These are phyloP conservation scores for Posidonia oceanica DNA, from an alignment of 116 monocot genomes.

Conservation along the genomic window DNA sequence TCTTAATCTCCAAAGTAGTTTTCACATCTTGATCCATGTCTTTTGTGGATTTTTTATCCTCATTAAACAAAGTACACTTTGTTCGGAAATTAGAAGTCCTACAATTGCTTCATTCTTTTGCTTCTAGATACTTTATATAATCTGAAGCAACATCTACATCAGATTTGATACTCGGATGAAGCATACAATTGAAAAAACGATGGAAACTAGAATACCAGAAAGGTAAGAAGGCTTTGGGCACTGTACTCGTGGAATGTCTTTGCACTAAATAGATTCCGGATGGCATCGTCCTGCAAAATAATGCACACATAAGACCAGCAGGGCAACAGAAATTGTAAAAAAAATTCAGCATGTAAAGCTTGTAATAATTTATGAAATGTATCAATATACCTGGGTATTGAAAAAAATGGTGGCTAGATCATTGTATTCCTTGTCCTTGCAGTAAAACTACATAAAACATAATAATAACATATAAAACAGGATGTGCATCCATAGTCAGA, in stretches of 20 bases:
- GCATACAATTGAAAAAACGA: too few species aligned
- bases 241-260: slow-evolving; percentile 98
- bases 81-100: too few species aligned
- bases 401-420: slow-evolving; percentile 99
- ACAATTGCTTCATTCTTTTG: too few species aligned
- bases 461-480: not conserved
- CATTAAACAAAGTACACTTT: too few species aligned
- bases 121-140: too few species aligned
- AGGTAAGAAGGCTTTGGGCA: slow-evolving; percentile 89
- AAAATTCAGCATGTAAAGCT: not conserved
- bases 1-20: too few species aligned
- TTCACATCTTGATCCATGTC: too few species aligned
- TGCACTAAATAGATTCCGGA: slow-evolving; percentile 98
- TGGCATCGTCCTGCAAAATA: slow-evolving; percentile 92
- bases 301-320: not conserved
- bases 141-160: too few species aligned
- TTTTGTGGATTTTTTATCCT: too few species aligned
- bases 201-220: slow-evolving; percentile 51
- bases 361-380: not conserved
- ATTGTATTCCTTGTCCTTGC: slow-evolving; percentile 90
- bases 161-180: too few species aligned
- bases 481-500: not conserved
- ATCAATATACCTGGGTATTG: slow-evolving; percentile 75
- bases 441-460: slow-evolving; percentile 60
- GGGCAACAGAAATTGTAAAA: not conserved